Evolutionary conservation across 2,329 filamentous ascomycete species (phyloP), one percentile per base, ranked within the genome.

Genomic region (Colletotrichum spaethianum): DNA sequence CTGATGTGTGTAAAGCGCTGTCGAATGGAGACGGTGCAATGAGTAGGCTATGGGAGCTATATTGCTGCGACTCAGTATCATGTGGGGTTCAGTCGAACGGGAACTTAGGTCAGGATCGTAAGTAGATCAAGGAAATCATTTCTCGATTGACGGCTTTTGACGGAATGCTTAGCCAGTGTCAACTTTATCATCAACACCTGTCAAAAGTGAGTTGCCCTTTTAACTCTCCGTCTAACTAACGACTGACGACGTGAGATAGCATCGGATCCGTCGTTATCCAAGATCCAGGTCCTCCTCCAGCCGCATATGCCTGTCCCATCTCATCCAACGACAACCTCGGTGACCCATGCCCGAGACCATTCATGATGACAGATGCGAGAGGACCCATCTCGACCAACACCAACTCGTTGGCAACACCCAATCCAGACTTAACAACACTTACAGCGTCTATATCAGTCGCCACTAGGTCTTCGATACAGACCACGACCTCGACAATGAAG

Each of bases 171-270:
- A 89, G 88, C 87, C 59, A 87, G 83, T 75, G 84, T 89, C 63
- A 85, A 88, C 74, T 80, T 81, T 76, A 80, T 89, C 69, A 87
- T 89, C 79, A 86, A 84, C 75, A 78, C 80, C 66, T 90, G 87
- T 68, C 81, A 86, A 75, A 84, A 84, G 88, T 89, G 80, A 79
- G 83, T 60, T 48, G 74, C 4, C 50, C 46, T 40, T 9, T 53
- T 23, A 38, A 36, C 36, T 44, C n/a, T 59, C 36, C n/a, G 5
- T 14, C 61, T 42, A 6, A 28, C 9, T 46, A 42, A 44, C 53
- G 48, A 59, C 74, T 69, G 28, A 74, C 65, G 12, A 2, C 23
- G 6, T 33, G 16, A 36, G 28, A 12, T 57, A 82, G 82, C 63
- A 76, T 79, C 56, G 80, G 79, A 3, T 77, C 78, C 59, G 62